Evolutionary conservation across 1,284 basidiomycete genomes (phyloP), one percentile per base, ranked within the genome.

Genomic region (Tilletia caries): DNA sequence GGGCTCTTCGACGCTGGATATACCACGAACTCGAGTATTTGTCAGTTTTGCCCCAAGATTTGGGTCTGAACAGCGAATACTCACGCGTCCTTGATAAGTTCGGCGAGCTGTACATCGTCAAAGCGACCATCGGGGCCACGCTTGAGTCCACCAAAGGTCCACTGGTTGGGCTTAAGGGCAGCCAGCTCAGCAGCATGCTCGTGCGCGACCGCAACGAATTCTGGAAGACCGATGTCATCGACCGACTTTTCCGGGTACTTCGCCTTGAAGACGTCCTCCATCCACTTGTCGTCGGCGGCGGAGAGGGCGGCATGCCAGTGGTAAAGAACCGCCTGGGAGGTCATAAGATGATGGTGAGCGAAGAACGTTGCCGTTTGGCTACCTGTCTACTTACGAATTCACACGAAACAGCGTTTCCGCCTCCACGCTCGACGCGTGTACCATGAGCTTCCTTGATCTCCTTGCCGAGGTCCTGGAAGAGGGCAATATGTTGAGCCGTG

Each of bases 71-170:
- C 5, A 60, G 13, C 54, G 10, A 5, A 25, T 3, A 60, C 54
- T 60, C 27, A 60, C 54, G 75, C 72, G 41, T 75, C 72, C 69
- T 75, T 78, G 68, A 78, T 69, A 65, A 78, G 69, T 62, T 71
- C 54, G n/a, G 91, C 91, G 20, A 95, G 86, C 68, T 90, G 89
- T 6, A 86, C 87, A 79, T 93, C 91, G 43, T 86, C 87, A 85
- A 92, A 92, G 2, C 76, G 83, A 54, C 88, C 88, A 54, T 91
- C 86, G 27, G 75, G 84, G 68, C 89, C 86, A n/a, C 92, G 88
- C 72, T 88, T 75, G 71, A 92, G 77, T 2, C 89, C 90, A 70
- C 68, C 72, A 25, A 77, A 75, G 27, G 88, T 88, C 91, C 91
- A 92, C 27, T 89, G 85, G 3, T 85, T 84, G 8, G 88, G 83